Base-by-base conservation (phyloP, 306 rosid genomes). In the Sophora flavescens region DNA sequence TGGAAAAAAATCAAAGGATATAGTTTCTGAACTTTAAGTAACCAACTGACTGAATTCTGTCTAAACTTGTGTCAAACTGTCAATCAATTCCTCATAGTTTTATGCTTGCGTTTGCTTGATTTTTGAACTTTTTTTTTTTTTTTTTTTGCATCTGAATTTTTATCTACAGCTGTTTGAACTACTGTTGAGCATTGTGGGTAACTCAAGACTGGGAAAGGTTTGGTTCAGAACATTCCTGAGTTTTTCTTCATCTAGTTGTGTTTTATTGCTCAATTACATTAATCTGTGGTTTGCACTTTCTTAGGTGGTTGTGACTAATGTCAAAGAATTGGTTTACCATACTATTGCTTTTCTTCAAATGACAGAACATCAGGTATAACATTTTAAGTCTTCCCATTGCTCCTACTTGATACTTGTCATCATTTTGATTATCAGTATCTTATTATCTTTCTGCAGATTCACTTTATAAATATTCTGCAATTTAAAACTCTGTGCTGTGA, bases 301-400 rank as follows among this genome's bases (percentile, higher is more conserved):
- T 18, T 81, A 94, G 98, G 80, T 77, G 59, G 79, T 92, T 74
- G 72, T 76, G 87, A 82, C 78, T 70, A 87, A 90, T 83, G 75
- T 90, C 59, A 89, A 85, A 71, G 98, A 94, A 83, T 81, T 94
- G 95, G 97, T 81, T 17, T 90, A 92, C 87, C 84, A 88, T 84
- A 92, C 95, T 62, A 90, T 94, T 70, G 90, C 91, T 76, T 94
- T 94, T 83, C 93, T 94, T 83, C 98, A 94, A 82, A 92, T 94
- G 70, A 94, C 97, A 32, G 92, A 85, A 77, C 93, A 89, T 9
- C 98, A 94, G 98, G 97, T 90, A 63, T 70, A 61, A 5, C 66
- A 41, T 51, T 85, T 67, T 68, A 4, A 68, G 63, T 42, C 41
- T 77, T 76, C 7, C 16, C 13, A 11, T 69, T 73, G 33, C 67